phyloP scores from a whole-genome alignment of 2,329 filamentous ascomycete species.

The Juglanconis sp. region DNA sequence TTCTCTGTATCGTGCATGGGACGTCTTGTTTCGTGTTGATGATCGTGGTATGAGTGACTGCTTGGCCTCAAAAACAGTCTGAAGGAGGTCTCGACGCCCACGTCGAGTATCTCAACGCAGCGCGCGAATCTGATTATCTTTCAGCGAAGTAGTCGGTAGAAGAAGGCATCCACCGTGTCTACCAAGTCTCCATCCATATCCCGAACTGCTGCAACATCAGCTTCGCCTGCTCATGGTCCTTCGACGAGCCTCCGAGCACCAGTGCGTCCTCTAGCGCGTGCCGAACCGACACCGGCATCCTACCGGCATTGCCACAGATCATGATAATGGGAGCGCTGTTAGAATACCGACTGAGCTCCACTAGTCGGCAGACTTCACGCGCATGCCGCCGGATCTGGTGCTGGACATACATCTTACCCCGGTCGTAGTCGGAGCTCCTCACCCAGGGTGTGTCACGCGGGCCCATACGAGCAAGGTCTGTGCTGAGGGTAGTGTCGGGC shows the following conservation, averaged over 20 bases:
- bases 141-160: not conserved
- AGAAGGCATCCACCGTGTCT: not conserved
- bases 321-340: conserved; percentile 42
- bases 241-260: conserved; percentile 32
- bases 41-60: too few species aligned
- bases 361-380: conserved; percentile 31
- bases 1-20: not conserved
- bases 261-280: conserved; percentile 49
- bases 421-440: conserved; percentile 16
- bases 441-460: conserved; percentile 16
- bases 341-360: conserved; percentile 21
- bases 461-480: not conserved
- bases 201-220: conserved; percentile 32
- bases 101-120: too few species aligned
- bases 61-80: too few species aligned
- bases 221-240: conserved; percentile 37
- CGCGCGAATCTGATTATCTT: too few species aligned
- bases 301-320: conserved; percentile 55
- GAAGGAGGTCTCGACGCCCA: too few species aligned
- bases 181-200: conserved; percentile 62
- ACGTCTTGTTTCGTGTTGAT: too few species aligned
- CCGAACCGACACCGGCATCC: conserved; percentile 56
- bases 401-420: conserved; percentile 54
- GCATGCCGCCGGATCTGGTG: conserved; percentile 47
- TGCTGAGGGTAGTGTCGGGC: not conserved